Evolutionary conservation across 345 rosid genomes (phyloP).

Genomic region (Bruguiera parviflora): DNA sequence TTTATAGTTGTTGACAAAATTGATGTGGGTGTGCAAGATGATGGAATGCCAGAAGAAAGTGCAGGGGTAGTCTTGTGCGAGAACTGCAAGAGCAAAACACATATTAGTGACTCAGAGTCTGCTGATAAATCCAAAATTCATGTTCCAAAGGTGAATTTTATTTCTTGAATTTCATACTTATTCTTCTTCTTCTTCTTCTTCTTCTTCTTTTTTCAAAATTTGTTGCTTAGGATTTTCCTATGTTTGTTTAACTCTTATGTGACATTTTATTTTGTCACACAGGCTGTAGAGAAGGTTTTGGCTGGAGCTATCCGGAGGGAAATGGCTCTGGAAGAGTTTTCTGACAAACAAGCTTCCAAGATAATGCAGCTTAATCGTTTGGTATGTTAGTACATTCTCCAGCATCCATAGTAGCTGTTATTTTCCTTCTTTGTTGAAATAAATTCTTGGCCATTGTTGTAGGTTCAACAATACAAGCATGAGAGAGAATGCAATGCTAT

Average conservation of each 20-base stretch:
- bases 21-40: conserved; percentile 81
- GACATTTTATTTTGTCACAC: conserved; percentile 15
- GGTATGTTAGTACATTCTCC: conserved; percentile 43
- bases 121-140: conserved; percentile 57
- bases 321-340: conserved; percentile 94
- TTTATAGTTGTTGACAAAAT: conserved; percentile 44
- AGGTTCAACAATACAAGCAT: conserved; percentile 98
- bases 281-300: conserved; percentile 97
- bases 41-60: conserved; percentile 35
- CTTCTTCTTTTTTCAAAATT: not conserved
- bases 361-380: conserved; percentile 85
- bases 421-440: conserved; percentile 11
- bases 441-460: conserved; percentile 21
- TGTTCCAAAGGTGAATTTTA: conserved; percentile 71
- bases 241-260: not conserved
- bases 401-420: conserved; percentile 6
- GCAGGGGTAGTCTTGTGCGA: conserved; percentile 45
- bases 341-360: conserved; percentile 82
- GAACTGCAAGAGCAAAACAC: conserved; percentile 53
- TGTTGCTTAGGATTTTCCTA: not conserved
- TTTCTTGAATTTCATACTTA: not conserved
- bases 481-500: conserved; percentile 94
- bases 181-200: not conserved
- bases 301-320: conserved; percentile 97
- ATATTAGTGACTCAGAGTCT: conserved; percentile 49